phyloP scores from a whole-genome alignment of 2,329 filamentous ascomycete species.

The Aspergillus sojae region DNA sequence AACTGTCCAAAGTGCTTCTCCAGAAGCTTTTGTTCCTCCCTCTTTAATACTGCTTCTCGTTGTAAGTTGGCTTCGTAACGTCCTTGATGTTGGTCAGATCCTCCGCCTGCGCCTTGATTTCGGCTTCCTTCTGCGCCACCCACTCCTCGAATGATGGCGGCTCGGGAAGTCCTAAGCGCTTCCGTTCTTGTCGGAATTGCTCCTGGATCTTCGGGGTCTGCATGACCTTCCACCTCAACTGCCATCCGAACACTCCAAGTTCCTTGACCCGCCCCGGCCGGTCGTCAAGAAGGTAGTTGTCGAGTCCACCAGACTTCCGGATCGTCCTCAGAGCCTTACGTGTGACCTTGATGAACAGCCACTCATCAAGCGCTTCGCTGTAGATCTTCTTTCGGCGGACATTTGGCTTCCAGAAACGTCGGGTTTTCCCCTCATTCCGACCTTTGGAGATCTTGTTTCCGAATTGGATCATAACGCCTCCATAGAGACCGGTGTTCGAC shows the following conservation, averaged over 20 bases:
- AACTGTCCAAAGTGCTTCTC: background rate
- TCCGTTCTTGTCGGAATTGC: slow-evolving; percentile 67
- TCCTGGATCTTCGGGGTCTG: slow-evolving; percentile 70
- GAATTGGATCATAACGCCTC: slow-evolving; percentile 48
- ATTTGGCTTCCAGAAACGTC: slow-evolving; percentile 53
- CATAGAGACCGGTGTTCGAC: slow-evolving; percentile 52
- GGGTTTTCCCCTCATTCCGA: slow-evolving; percentile 52
- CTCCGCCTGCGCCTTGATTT: slow-evolving; percentile 42
- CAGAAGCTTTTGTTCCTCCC: slow-evolving; percentile 9
- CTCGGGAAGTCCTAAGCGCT: slow-evolving; percentile 64
- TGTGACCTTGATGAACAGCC: slow-evolving; percentile 50
- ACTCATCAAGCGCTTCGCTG: slow-evolving; percentile 46
- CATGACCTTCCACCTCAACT: slow-evolving; percentile 85
- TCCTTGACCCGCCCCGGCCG: slow-evolving; percentile 79
- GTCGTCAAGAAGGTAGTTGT: slow-evolving; percentile 84
- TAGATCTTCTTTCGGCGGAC: slow-evolving; percentile 51
- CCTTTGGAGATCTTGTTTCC: slow-evolving; percentile 55
- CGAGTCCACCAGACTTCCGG: slow-evolving; percentile 83
- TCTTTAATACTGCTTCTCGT: slow-evolving; percentile 30
- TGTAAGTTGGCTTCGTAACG: slow-evolving; percentile 35
- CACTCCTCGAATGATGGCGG: slow-evolving; percentile 47
- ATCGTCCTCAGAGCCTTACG: slow-evolving; percentile 58
- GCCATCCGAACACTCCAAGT: slow-evolving; percentile 87
- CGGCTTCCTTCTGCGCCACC: slow-evolving; percentile 45
- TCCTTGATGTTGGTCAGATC: slow-evolving; percentile 37